These are phyloP conservation scores for Claviceps sp. DNA, from an alignment of 2,329 filamentous ascomycete genomes.

Conservation along the genomic window DNA sequence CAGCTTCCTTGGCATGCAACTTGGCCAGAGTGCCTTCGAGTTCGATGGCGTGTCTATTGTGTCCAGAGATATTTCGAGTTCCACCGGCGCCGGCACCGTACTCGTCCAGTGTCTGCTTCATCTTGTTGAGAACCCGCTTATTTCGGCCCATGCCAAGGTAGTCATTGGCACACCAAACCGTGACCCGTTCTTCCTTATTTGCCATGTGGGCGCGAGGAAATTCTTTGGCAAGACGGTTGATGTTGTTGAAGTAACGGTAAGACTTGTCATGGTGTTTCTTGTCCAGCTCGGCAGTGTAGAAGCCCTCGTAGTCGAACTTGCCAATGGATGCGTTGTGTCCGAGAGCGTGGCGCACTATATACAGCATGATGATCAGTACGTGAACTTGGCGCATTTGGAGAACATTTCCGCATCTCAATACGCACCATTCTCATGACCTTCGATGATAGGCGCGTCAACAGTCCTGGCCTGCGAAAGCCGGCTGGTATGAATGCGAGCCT, in stretches of 20 bases:
- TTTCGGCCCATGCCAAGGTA: slow-evolving; percentile 98
- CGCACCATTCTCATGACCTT: slow-evolving; percentile 37
- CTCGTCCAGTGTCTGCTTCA: slow-evolving; percentile 89
- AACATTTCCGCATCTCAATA: neutral
- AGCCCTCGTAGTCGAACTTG: slow-evolving; percentile 82
- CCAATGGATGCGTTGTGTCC: slow-evolving; percentile 16
- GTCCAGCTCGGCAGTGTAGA: slow-evolving; percentile 78
- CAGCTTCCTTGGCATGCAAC: slow-evolving; percentile 81
- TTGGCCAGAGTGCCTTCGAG: slow-evolving; percentile 74
- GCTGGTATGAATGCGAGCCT: slow-evolving; percentile 72
- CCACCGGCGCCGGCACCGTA: slow-evolving; percentile 94
- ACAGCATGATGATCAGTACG: neutral
- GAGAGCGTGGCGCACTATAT: slow-evolving; percentile 1
- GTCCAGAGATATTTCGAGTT: slow-evolving; percentile 93
- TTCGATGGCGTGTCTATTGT: slow-evolving; percentile 85
- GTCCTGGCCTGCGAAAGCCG: slow-evolving; percentile 63
- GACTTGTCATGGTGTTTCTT: slow-evolving; percentile 99
- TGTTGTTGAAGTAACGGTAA: slow-evolving; percentile 99
- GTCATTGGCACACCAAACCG: slow-evolving; percentile 98
- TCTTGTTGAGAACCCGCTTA: slow-evolving; percentile 68
- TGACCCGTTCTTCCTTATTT: slow-evolving; percentile 69
- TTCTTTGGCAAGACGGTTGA: slow-evolving; percentile 92
- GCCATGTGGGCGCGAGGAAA: slow-evolving; percentile 92
- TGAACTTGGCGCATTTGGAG: neutral
- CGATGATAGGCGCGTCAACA: slow-evolving; percentile 46